A percentile compares a stretch with the other conserved stretches of the same genome.
Conservation (phyloP, 768 basidiomycete species). For the Pleurotus tuoliensis region DNA sequence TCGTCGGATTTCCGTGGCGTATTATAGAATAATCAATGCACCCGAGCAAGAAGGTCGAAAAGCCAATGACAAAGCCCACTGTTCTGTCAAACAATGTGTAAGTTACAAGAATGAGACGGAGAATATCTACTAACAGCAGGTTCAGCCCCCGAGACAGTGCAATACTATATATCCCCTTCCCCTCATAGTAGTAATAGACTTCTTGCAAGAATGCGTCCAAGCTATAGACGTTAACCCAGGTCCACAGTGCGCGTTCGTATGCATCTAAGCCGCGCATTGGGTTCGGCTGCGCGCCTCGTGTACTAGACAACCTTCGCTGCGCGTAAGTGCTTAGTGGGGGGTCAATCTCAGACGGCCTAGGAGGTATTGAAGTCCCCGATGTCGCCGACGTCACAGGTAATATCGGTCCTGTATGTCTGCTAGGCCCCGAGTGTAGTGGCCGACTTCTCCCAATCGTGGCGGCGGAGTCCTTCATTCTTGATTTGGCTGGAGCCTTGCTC, state of each 20-base stretch:
- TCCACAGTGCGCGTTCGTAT: slow-evolving; percentile 93
- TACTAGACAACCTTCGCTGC: slow-evolving; percentile 23
- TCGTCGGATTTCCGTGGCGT: slow-evolving; percentile 58
- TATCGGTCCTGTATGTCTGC: slow-evolving; percentile 36
- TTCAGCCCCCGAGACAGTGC: slow-evolving; percentile 89
- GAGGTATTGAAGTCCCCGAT: slow-evolving; percentile 45
- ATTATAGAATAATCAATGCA: slow-evolving; percentile 92
- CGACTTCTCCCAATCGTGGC: slow-evolving; percentile 33
- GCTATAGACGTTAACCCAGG: slow-evolving; percentile 99
- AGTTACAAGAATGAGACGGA: slow-evolving; percentile 12
- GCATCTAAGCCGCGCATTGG: slow-evolving; percentile 72
- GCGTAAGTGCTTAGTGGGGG: slow-evolving; percentile 25
- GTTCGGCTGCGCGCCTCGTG: slow-evolving; percentile 32
- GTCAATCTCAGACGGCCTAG: slow-evolving; percentile 63
- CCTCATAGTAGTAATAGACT: slow-evolving; percentile 93
- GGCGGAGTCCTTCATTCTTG: slow-evolving; percentile 10
- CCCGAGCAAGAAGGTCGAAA: slow-evolving; percentile 93
- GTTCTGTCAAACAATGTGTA: slow-evolving; percentile 56
- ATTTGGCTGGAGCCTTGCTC: slow-evolving; percentile 28
- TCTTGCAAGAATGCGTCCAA: slow-evolving; percentile 94
- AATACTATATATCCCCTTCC: slow-evolving; percentile 95
- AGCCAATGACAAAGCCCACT: slow-evolving; percentile 96
- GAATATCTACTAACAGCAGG: slow-evolving; percentile 68
- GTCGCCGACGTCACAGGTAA: slow-evolving; percentile 29
- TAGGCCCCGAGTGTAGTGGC: slow-evolving; percentile 48